Base-by-base conservation (phyloP, 495 filamentous ascomycete genomes). In the Coniosporium apollinis region DNA sequence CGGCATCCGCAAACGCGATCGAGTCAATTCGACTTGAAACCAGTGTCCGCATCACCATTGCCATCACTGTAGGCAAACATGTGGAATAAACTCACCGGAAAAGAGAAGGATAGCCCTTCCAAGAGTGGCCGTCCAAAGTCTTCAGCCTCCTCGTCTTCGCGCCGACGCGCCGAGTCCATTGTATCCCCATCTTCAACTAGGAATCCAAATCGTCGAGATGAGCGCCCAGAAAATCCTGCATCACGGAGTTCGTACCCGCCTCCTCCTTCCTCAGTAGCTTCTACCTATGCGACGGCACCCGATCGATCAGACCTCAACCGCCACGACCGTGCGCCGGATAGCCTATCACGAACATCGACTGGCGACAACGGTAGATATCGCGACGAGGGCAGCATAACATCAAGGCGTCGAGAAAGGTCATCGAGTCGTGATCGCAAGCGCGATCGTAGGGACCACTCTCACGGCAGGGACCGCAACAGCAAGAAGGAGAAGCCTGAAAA, bases 141-240 rank as follows among this genome's bases (percentile, higher is more conserved):
- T 21, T 22, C 28, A 16, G 45, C 50, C 25, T 25, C 43, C 26
- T 33, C 39, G 28, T 38, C 34, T 17, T 37, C 38, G 14, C 17
- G 28, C 13, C 34, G 11, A 19, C 45, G 50, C 42, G 34, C 52
- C 35, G 54, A 54, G 33, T 59, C 55, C 22, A 34, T 51, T 25
- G 55, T 49, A 34, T 52, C 55, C 22, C 39, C 45, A 14, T 44
- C 38, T 26, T 56, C 58, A 34, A 61, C 60, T 36, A 59, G 64
- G 44, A 69, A 60, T 44, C 58, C 67, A 26, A 54, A 65, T 56
- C 59, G 66, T 54, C 62, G 66, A 67, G n/a, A n/a, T n/a, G n/a
- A n/a, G n/a, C n/a, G n/a, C n/a, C n/a, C n/a, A n/a, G n/a, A n/a
- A n/a, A n/a, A n/a, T n/a, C n/a, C n/a, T n/a, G n/a, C n/a, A n/a